Base-by-base conservation (phyloP, 352 stramenopile species). In the Thalassiosira sp. region DNA sequence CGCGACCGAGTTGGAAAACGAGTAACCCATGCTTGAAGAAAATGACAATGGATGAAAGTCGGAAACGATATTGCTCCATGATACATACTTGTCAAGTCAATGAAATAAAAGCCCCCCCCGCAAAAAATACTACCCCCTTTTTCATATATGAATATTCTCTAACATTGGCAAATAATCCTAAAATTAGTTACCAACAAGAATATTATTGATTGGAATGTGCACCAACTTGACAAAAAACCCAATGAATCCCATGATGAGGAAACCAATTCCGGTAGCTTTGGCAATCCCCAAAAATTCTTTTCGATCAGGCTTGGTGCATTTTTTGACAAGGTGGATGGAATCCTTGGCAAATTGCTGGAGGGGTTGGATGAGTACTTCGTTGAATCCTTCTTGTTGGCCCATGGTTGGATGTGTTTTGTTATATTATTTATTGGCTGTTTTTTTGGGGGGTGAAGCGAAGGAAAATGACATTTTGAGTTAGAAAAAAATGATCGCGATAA, bases 311-410 rank as follows among this genome's bases (percentile, higher is more conserved):
- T 99, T 86, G 98, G 99, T 84, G 97, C 97, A 67, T 99, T 99
- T 93, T 99, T 99, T 87, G 96, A 99, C 72, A 99, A 99, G 94
- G 99, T 99, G 90, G 99, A 99, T 94, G 98, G 99, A 91, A 99
- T 99, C 90, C 91, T 99, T 69, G 82, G 85, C 85, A 52, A 84
- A 85, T 65, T 92, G 89, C 85, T 72, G 62, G 20, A 76, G 48
- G 16, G 96, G 96, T 82, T 98, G 92, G 82, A 99, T 97, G 59
- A 98, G 74, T 24, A 93, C 71, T 46, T 93, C 89, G 66, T 95
- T 91, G 43, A 95, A 90, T 81, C 93, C 90, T 83, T 92, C 90
- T 82, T 95, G 93, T 72, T 87, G 70, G 58, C 53, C 54, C 60
- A 82, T 87, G 20, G 11, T 76, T n/a, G n/a, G n/a, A n/a, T n/a